Evolutionary conservation across 2,329 filamentous ascomycete species (phyloP).

Genomic region (Fusarium sp.): DNA sequence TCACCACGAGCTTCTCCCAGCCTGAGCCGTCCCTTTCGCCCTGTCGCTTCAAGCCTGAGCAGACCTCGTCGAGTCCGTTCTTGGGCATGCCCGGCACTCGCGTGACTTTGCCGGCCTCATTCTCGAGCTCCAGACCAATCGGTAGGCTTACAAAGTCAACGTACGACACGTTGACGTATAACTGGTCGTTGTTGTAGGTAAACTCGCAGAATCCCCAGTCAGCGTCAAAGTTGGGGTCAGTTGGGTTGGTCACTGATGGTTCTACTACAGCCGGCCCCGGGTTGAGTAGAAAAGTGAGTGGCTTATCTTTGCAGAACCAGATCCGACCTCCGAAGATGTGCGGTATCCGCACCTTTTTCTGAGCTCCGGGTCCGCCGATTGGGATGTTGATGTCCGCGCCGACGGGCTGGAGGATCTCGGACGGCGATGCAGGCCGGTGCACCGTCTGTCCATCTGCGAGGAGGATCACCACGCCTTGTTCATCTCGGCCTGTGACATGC

Average conservation of each 20-base stretch:
- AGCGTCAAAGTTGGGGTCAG: constrained; percentile 73
- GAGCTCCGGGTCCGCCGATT: constrained; percentile 73
- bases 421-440: constrained; percentile 75
- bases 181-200: constrained; percentile 72
- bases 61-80: constrained; percentile 63
- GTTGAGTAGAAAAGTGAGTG: constrained; percentile 79
- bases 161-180: constrained; percentile 79
- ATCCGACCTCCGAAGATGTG: constrained; percentile 79
- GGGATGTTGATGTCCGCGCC: constrained; percentile 73
- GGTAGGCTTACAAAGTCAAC: constrained; percentile 82
- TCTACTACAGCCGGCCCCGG: constrained; percentile 81
- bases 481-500: constrained; percentile 77
- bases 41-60: constrained; percentile 62
- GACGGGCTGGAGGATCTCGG: constrained; percentile 65
- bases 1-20: constrained; percentile 68
- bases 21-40: constrained; percentile 62
- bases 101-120: constrained; percentile 60
- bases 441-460: constrained; percentile 75
- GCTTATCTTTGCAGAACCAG: constrained; percentile 75
- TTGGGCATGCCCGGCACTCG: constrained; percentile 65
- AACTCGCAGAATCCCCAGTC: constrained; percentile 80
- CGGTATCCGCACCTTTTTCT: constrained; percentile 74
- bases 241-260: constrained; percentile 77
- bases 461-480: constrained; percentile 73
- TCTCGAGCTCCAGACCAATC: constrained; percentile 69